Evolutionary conservation across 805 yeast species (phyloP), one percentile per base, ranked within the genome.

Genomic region (Saccharomycopsis guyanensis): DNA sequence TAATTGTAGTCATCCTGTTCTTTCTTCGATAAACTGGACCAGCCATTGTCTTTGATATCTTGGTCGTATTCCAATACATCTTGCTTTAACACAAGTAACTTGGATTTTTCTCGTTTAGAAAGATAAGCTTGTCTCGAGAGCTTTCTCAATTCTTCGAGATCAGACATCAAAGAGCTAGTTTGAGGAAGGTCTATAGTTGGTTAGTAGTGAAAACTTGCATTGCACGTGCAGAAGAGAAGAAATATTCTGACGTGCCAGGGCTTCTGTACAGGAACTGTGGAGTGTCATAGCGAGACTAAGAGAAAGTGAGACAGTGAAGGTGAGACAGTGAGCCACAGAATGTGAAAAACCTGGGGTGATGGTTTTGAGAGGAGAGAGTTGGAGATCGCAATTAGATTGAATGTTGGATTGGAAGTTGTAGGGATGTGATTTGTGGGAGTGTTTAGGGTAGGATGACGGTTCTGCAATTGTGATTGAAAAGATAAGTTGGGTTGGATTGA

Each of bases 1-100:
- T 71, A 62, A 18, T 61, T 60, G 42, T 75, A 70, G 40, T 80
- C 81, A n/a, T 67, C 59, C 40, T 66, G 72, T 51, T 81, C 86
- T 19, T 59, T 58, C 20, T 56, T 55, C 1, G 78, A 66, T 16
- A 81, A 56, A 18, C 70, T 66, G 2, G 68, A 65, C 82, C 82
- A 76, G 0, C 85, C 84, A 53, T 71, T 64, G 49, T 64, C 56
- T 15, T 65, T 55, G 15, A 77, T 69, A 55, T 75, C 78, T 13
- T 64, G 62, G 55, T 78, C 81, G 31, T 72, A 63, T 7, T 67
- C 72, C 2, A 57, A 59, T 12, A 81, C 63, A 42, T 79, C 85
- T 20, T 52, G 52, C 36, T 51, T 45, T 18, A 51, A 38, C 2
- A 39, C 36, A 6, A 51, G 43, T 19, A 49, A 33, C 38, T 43